A percentile compares a stretch with the other conserved stretches of the same genome.
Conservation (phyloP, 495 filamentous ascomycete species). For the Patellaria atrata region DNA sequence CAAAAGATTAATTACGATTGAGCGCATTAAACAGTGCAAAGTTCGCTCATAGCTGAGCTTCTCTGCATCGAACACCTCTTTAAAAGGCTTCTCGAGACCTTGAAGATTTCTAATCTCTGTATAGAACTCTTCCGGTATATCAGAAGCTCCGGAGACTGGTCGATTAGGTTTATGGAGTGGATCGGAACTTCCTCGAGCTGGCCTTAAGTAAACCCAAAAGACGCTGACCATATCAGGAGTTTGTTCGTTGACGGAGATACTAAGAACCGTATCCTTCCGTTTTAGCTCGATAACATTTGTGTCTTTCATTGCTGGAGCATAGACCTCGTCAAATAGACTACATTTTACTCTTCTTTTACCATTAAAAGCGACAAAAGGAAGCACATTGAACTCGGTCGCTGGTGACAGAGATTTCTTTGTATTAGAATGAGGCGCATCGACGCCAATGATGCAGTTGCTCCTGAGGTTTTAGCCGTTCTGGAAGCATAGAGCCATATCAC, state of each 20-base stretch:
- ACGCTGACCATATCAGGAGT: slow-evolving; percentile 13
- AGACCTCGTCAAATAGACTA: slow-evolving; percentile 11
- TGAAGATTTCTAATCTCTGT: slow-evolving; percentile 20
- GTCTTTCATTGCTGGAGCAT: slow-evolving; percentile 13
- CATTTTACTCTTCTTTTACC: slow-evolving; percentile 23
- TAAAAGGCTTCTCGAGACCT: slow-evolving; percentile 21
- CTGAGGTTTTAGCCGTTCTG: slow-evolving; percentile 12
- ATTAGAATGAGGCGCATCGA: slow-evolving; percentile 28
- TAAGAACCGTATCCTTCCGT: slow-evolving; percentile 16
- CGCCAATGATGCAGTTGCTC: slow-evolving; percentile 22
- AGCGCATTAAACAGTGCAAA: slow-evolving; percentile 33
- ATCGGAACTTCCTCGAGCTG: slow-evolving; percentile 15
- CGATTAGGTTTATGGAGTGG: slow-evolving; percentile 26
- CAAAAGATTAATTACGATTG: slow-evolving; percentile 4
- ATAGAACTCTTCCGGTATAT: slow-evolving; percentile 26
- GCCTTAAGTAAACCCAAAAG: slow-evolving; percentile 29
- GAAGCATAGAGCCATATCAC: slow-evolving; percentile 10
- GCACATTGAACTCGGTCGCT: slow-evolving; percentile 17
- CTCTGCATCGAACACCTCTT: slow-evolving; percentile 22
- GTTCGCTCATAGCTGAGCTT: slow-evolving; percentile 24
- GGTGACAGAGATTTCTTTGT: slow-evolving; percentile 21
- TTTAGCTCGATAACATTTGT: slow-evolving; percentile 9
- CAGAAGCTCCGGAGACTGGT: slow-evolving; percentile 16
- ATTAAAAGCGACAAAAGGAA: slow-evolving; percentile 30
- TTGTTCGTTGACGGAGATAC: slow-evolving; percentile 22